Conservation (phyloP, 2,329 filamentous ascomycete species). For the Mariannaea elegans region DNA sequence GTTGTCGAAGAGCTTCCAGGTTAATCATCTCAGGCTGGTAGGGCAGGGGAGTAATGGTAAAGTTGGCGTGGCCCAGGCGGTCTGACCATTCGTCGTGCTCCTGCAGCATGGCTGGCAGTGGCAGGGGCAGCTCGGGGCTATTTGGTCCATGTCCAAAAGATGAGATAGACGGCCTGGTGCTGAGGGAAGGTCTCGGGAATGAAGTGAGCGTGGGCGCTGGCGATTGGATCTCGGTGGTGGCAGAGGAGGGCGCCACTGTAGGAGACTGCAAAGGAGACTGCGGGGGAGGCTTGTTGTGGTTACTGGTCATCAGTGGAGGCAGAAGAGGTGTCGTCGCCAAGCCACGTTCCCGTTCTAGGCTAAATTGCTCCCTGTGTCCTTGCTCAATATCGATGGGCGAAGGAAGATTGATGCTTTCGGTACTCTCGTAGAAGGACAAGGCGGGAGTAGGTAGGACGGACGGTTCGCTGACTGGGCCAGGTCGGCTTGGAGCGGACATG, state of each 20-base stretch:
- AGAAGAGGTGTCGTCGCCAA: slow-evolving; percentile 84
- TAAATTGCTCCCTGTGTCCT: slow-evolving; percentile 51
- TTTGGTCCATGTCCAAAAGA: slow-evolving; percentile 74
- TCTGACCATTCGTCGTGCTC: slow-evolving; percentile 84
- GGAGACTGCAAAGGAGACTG: slow-evolving; percentile 90
- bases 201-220: slow-evolving; percentile 58
- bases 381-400: slow-evolving; percentile 54
- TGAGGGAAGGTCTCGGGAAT: slow-evolving; percentile 69
- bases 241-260: slow-evolving; percentile 68
- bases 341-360: slow-evolving; percentile 64
- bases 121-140: slow-evolving; percentile 64
- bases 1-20: slow-evolving; percentile 63
- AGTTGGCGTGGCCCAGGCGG: slow-evolving; percentile 91
- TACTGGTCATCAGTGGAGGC: slow-evolving; percentile 78
- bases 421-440: slow-evolving; percentile 69
- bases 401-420: slow-evolving; percentile 60
- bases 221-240: slow-evolving; percentile 50
- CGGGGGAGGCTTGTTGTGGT: slow-evolving; percentile 63
- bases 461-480: slow-evolving; percentile 56
- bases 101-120: slow-evolving; percentile 72
- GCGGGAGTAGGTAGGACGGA: slow-evolving; percentile 69
- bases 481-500: slow-evolving; percentile 69
- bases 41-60: slow-evolving; percentile 84
- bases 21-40: slow-evolving; percentile 74
- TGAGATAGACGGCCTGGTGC: slow-evolving; percentile 77